A percentile compares a stretch with the other conserved stretches of the same genome.
phyloP scores from a whole-genome alignment of 192 early-diverging fungal species.

The Gamsiella multidivaricata region DNA sequence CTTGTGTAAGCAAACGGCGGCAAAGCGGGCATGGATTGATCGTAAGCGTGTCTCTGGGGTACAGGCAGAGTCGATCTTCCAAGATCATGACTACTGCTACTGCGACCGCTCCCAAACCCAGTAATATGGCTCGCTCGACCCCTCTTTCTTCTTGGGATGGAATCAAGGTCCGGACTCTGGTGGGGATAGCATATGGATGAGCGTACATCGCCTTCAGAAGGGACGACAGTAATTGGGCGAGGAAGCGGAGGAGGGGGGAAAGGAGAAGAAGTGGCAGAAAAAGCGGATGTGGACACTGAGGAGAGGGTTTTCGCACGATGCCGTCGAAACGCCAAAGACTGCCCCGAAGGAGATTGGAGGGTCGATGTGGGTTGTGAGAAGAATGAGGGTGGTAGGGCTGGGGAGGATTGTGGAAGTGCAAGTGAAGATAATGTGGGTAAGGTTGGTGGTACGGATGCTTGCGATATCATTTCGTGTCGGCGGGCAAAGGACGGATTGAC shows the following conservation, averaged over 20 bases:
- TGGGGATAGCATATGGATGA: background rate
- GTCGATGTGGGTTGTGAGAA: background rate
- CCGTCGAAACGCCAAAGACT: conserved; percentile 1
- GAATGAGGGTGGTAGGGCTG: background rate
- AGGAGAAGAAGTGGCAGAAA: background rate
- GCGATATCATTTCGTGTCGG: background rate
- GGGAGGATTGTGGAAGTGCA: background rate
- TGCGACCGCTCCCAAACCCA: background rate
- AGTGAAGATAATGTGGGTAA: background rate
- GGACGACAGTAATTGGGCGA: background rate
- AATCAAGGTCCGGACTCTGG: background rate
- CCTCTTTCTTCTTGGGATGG: conserved; percentile 17
- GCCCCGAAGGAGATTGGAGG: background rate
- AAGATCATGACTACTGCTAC: background rate
- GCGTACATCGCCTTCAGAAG: background rate
- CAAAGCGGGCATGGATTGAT: background rate
- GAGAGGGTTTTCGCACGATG: conserved; percentile 33
- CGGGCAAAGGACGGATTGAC: background rate
- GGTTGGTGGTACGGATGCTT: background rate
- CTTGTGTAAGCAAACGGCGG: background rate
- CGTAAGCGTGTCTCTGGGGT: background rate
- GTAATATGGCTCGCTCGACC: conserved; percentile 9
- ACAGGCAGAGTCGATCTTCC: background rate
- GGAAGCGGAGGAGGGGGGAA: background rate
- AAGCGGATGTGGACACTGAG: conserved; percentile 2